Percentiles rank a stretch among this genome's conserved stretches.
phyloP scores from a whole-genome alignment of 805 yeast genomes.

The Wickerhamiella parazyma region DNA sequence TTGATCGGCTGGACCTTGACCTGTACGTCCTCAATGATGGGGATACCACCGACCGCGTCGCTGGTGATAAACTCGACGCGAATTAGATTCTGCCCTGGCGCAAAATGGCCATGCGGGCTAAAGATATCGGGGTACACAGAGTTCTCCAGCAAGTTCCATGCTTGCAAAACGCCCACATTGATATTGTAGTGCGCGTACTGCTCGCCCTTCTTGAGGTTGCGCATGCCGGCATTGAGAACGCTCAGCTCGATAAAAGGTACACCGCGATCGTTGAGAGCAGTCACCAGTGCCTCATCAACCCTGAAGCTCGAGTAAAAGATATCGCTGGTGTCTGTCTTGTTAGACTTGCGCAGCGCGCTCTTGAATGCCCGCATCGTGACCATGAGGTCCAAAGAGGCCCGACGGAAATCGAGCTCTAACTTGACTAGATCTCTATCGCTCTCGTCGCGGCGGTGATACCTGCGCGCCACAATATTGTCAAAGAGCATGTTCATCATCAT shows the following conservation, averaged over 20 bases:
- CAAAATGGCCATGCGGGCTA: conserved; percentile 31
- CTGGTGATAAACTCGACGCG: conserved; percentile 62
- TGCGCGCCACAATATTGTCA: conserved; percentile 25
- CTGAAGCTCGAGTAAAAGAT: conserved; percentile 36
- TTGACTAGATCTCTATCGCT: conserved; percentile 17
- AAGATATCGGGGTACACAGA: conserved; percentile 61
- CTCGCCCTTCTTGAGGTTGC: conserved; percentile 47
- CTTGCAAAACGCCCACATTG: conserved; percentile 49
- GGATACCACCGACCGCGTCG: conserved; percentile 80
- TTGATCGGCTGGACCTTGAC: conserved; percentile 52
- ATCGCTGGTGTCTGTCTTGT: conserved; percentile 24
- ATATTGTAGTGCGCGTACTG: conserved; percentile 54
- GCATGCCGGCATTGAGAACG: conserved; percentile 45
- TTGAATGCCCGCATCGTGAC: conserved; percentile 27
- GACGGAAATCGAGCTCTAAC: conserved; percentile 23
- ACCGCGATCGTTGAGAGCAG: conserved; percentile 46
- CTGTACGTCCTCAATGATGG: conserved; percentile 55
- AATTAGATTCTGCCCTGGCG: conserved; percentile 27
- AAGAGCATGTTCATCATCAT: conserved; percentile 30
- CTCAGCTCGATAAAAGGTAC: conserved; percentile 59
- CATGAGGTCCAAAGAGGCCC: conserved; percentile 22
- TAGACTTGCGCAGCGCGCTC: conserved; percentile 22
- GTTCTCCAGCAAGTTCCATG: conserved; percentile 44
- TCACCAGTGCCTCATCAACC: conserved; percentile 60
- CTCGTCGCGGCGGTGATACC: not conserved